Evolutionary conservation across 768 basidiomycete genomes (phyloP).

Genomic region (Trametes villosa): DNA sequence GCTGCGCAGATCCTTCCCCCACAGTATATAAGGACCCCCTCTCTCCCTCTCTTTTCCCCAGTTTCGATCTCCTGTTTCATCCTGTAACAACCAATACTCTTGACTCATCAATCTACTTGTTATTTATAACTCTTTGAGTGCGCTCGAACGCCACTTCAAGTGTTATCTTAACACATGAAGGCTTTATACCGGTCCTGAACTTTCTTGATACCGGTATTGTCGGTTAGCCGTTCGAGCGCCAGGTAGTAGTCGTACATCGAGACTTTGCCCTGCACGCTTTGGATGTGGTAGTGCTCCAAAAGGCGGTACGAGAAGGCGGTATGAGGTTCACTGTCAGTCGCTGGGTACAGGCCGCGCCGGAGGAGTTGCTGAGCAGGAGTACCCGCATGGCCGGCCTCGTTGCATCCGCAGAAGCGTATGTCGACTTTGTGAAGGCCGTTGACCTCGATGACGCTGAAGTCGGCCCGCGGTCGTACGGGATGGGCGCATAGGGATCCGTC

Average conservation of each 20-base stretch:
- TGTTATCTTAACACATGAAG: too few relatives aligned
- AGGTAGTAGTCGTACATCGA: constrained; percentile 40
- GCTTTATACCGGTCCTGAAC: constrained; percentile 23
- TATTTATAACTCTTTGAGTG: too few relatives aligned
- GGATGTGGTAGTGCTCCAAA: constrained; percentile 29
- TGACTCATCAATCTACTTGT: too few relatives aligned
- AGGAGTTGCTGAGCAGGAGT: background rate
- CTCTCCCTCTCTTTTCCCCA: too few relatives aligned
- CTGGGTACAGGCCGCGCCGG: background rate
- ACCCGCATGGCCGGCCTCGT: background rate
- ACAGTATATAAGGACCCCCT: too few relatives aligned
- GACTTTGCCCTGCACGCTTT: constrained; percentile 39
- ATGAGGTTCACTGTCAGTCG: background rate
- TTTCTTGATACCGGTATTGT: constrained; percentile 33
- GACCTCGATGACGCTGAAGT: constrained; percentile 5
- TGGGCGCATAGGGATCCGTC: background rate
- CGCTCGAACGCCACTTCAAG: too few relatives aligned
- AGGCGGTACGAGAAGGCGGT: constrained; percentile 1
- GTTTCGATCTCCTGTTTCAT: too few relatives aligned
- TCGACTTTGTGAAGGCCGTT: background rate
- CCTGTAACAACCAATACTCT: too few relatives aligned
- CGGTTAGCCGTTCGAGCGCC: constrained; percentile 27
- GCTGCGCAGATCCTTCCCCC: too few relatives aligned
- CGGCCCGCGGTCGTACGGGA: background rate
- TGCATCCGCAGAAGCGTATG: constrained; percentile 2